These are phyloP conservation scores for Tylopilus cervinicoccineus DNA, from an alignment of 768 basidiomycete genomes.

Conservation along the genomic window DNA sequence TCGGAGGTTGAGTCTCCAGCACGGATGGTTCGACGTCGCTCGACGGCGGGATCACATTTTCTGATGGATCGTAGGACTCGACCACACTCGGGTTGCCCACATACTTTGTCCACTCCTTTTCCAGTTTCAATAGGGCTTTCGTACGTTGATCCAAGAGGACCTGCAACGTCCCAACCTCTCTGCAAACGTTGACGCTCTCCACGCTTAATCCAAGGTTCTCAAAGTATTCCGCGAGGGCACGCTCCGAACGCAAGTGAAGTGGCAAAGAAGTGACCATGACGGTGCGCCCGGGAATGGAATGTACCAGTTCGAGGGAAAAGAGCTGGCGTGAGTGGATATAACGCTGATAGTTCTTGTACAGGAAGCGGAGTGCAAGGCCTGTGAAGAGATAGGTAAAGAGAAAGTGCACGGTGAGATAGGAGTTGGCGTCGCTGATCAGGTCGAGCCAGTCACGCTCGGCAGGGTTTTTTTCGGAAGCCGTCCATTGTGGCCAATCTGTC, in stretches of 20 bases:
- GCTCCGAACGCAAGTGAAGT: slow-evolving; percentile 78
- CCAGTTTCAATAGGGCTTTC: slow-evolving; percentile 71
- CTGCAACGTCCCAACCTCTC: slow-evolving; percentile 76
- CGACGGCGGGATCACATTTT: slow-evolving; percentile 45
- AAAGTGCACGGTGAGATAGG: slow-evolving; percentile 85
- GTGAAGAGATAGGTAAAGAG: slow-evolving; percentile 95
- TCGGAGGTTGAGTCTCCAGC: slow-evolving; percentile 48
- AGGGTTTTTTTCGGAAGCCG: slow-evolving; percentile 25
- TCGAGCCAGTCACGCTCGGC: slow-evolving; percentile 70
- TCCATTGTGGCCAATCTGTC: slow-evolving; percentile 44
- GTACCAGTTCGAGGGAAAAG: slow-evolving; percentile 91
- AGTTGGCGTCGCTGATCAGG: slow-evolving; percentile 85
- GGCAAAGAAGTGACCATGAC: slow-evolving; percentile 87
- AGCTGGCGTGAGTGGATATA: slow-evolving; percentile 90
- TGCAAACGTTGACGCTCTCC: slow-evolving; percentile 87
- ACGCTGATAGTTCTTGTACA: slow-evolving; percentile 84
- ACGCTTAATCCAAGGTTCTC: slow-evolving; percentile 84
- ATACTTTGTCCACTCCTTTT: slow-evolving; percentile 83
- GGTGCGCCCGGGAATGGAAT: slow-evolving; percentile 91
- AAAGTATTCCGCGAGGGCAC: slow-evolving; percentile 87
- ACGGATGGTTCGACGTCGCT: slow-evolving; percentile 49
- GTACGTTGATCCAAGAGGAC: slow-evolving; percentile 76
- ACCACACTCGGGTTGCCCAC: slow-evolving; percentile 92
- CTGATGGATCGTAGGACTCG: slow-evolving; percentile 73
- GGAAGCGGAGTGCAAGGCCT: slow-evolving; percentile 75